Evolutionary conservation across 2,329 filamentous ascomycete genomes (phyloP).

Genomic region (Microascus cirrosus): DNA sequence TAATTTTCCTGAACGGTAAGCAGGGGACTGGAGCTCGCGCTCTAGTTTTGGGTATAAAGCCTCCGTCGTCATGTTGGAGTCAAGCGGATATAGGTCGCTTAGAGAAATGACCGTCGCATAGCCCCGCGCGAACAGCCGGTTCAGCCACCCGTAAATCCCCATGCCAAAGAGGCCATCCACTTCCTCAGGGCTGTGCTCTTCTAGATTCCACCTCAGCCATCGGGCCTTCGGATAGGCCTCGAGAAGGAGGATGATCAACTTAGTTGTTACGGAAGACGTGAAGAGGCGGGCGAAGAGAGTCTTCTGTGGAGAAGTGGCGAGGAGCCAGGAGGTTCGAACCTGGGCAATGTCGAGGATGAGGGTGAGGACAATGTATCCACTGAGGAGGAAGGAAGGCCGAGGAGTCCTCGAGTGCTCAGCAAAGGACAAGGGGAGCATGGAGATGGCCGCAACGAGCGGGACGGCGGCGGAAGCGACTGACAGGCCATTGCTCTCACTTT

Average conservation of each 20-base stretch:
- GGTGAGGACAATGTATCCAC: conserved; percentile 26
- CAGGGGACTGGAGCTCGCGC: conserved; percentile 6
- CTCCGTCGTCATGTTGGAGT: conserved; percentile 14
- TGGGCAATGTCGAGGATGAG: conserved; percentile 30
- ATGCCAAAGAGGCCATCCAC: conserved; percentile 20
- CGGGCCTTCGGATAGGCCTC: conserved; percentile 25
- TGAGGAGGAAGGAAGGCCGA: conserved; percentile 30
- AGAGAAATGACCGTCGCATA: conserved; percentile 20
- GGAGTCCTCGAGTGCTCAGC: conserved; percentile 23
- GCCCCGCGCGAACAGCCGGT: conserved; percentile 21
- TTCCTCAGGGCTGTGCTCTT: conserved; percentile 26
- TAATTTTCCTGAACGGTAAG: conserved; percentile 8
- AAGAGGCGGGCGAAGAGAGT: conserved; percentile 19
- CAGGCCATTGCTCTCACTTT: conserved; percentile 10
- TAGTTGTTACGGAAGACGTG: conserved; percentile 21
- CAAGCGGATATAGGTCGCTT: conserved; percentile 22
- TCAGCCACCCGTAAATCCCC: conserved; percentile 21
- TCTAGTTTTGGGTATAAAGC: conserved; percentile 11
- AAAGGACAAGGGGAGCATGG: conserved; percentile 18
- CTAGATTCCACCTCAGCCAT: conserved; percentile 25
- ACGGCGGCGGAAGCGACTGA: conserved; percentile 17
- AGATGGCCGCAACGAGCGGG: conserved; percentile 17
- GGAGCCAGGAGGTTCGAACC: conserved; percentile 29
- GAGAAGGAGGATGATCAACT: conserved; percentile 21
- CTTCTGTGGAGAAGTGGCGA: conserved; percentile 8